Evolutionary conservation across 1,284 basidiomycete genomes (phyloP).

Genomic region (Caloboletus firmus): DNA sequence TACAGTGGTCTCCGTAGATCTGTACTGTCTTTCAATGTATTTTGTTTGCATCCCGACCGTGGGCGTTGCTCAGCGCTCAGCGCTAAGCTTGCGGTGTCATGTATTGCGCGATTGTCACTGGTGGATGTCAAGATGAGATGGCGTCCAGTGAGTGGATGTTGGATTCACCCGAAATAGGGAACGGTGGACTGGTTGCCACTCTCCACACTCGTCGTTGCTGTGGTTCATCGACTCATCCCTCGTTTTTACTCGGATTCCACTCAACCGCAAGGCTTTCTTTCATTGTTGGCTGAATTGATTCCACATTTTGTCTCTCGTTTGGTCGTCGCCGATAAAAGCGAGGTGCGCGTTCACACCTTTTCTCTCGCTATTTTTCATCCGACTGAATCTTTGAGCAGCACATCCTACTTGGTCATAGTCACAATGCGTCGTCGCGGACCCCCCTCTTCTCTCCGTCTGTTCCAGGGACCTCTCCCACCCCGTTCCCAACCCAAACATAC

Average conservation of each 20-base stretch:
- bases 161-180: background rate
- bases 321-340: background rate
- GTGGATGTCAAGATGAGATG: background rate
- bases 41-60: background rate
- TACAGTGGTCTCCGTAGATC: slow-evolving; percentile 17
- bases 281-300: slow-evolving; percentile 14
- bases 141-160: background rate
- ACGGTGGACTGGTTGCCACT: too few species aligned
- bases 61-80: too few species aligned
- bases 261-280: background rate
- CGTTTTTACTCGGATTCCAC: background rate
- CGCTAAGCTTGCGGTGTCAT: too few species aligned
- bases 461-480: slow-evolving; percentile 55
- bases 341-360: background rate
- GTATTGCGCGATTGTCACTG: too few species aligned
- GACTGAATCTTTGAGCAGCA: background rate
- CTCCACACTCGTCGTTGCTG: background rate
- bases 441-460: slow-evolving; percentile 56
- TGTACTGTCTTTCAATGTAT: slow-evolving; percentile 19
- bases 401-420: background rate
- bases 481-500: slow-evolving; percentile 55
- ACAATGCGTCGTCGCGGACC: slow-evolving; percentile 60
- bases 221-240: background rate
- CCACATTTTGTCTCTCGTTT: background rate
- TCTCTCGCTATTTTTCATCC: background rate